Percentiles rank a stretch among this genome's conserved stretches.
These are phyloP conservation scores for Pouteria glomerata DNA, from an alignment of 148 eudicot species.

Conservation along the genomic window DNA sequence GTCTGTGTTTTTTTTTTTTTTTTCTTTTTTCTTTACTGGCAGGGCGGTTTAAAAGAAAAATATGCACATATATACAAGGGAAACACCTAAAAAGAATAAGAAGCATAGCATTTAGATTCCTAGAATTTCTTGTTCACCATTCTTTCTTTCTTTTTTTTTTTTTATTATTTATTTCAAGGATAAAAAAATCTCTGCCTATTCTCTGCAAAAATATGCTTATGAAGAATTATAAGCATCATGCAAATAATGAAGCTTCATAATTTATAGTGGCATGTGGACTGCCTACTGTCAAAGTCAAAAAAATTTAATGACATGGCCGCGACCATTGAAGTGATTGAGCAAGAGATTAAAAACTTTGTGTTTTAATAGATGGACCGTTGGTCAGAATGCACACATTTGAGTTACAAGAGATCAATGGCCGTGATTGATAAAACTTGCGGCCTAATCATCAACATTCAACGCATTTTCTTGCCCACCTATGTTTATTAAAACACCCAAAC, in stretches of 20 bases:
- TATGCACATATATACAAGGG: too few relatives aligned
- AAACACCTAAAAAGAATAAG: too few relatives aligned
- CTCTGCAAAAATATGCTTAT: not conserved
- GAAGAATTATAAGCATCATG: not conserved
- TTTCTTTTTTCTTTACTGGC: too few relatives aligned
- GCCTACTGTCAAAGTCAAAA: not conserved
- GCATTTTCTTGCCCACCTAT: conserved; percentile 16
- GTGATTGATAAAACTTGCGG: conserved; percentile 33
- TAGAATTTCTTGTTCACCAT: too few relatives aligned
- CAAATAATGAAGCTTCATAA: not conserved
- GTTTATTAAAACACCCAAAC: not conserved
- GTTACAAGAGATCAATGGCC: conserved; percentile 30
- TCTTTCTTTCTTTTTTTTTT: not conserved
- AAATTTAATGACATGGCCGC: not conserved
- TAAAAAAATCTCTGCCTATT: too few relatives aligned
- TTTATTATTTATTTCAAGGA: not conserved
- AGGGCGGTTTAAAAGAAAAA: too few relatives aligned
- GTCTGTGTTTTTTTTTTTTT: too few relatives aligned
- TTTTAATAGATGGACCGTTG: conserved; percentile 8
- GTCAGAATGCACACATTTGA: conserved; percentile 22
- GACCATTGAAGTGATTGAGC: not conserved
- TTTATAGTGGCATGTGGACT: not conserved
- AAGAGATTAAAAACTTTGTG: conserved; percentile 21
- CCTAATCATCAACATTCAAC: conserved; percentile 27
- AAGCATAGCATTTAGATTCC: too few relatives aligned